These are phyloP conservation scores for Clavispora vitiphila DNA, from an alignment of 805 yeast species.

Conservation along the genomic window DNA sequence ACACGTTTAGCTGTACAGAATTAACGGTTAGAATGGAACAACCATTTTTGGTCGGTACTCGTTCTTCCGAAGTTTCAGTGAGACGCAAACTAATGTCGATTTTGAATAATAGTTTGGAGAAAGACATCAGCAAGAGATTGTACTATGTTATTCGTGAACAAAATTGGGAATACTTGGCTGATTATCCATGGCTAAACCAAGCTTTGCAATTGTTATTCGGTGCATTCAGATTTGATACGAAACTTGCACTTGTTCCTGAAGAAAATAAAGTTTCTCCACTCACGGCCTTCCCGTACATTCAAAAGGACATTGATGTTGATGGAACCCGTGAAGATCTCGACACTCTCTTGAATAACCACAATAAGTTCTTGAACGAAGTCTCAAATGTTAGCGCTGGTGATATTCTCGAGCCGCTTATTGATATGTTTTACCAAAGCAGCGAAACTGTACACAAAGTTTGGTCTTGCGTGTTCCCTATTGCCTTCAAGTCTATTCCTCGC, in stretches of 20 bases:
- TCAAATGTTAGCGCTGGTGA: constrained; percentile 47
- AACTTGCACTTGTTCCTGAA: constrained; percentile 39
- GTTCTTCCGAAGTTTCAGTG: constrained; percentile 68
- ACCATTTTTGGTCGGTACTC: constrained; percentile 91
- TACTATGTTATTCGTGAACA: constrained; percentile 90
- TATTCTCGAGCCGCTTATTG: constrained; percentile 66
- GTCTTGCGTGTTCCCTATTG: constrained; percentile 78
- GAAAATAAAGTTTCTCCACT: constrained; percentile 54
- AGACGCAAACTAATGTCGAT: constrained; percentile 77
- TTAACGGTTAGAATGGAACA: constrained; percentile 93
- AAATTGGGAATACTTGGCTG: constrained; percentile 94
- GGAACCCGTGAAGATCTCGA: constrained; percentile 16
- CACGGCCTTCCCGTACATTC: constrained; percentile 30
- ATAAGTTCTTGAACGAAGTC: constrained; percentile 24
- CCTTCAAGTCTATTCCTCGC: constrained; percentile 66
- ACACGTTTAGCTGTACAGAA: constrained; percentile 74
- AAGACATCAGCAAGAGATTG: constrained; percentile 70
- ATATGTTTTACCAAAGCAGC: constrained; percentile 76
- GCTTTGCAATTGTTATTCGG: constrained; percentile 85
- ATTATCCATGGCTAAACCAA: constrained; percentile 91
- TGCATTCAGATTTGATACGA: constrained; percentile 53
- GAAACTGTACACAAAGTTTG: constrained; percentile 78
- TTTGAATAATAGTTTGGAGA: constrained; percentile 71
- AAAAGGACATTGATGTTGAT: constrained; percentile 20
- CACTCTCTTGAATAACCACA: constrained; percentile 23